Base-by-base conservation (phyloP, 305 asterid species). In the Fraxinus greggii region DNA sequence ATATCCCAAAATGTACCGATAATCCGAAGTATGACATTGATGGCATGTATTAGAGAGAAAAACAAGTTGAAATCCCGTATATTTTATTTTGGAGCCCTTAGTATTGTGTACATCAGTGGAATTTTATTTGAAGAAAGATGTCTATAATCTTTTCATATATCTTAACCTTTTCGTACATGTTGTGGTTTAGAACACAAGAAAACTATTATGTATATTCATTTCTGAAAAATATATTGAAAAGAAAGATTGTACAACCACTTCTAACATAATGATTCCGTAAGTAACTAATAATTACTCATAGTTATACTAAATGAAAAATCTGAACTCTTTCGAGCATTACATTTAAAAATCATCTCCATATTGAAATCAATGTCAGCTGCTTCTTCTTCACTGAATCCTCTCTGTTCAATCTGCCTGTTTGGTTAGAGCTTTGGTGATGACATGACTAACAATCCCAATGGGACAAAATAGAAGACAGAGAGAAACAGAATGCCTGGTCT, bases 381-480 rank as follows among this genome's bases (percentile, higher is more conserved):
- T 32, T 48, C 75, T 77, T 31, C 35, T 7, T 80, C 81, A 67
- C 10, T 79, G 78, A 80, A 70, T 51, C 78, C 85, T 79, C 79
- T 79, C 83, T 33, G 83, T 79, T 76, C 81, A 42, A 29, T 72
- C 73, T 13, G 84, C 81, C 26, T 80, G 85, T 48, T 83, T 69
- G 28, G 84, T 80, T 59, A 95, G 77, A 82, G 92, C 92, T 87
- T 92, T 95, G 24, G 98, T 95, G 84, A 92, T 81, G 88, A 87
- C 83, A 88, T 95, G 98, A 81, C 86, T 40, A 40, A 92, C 88
- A 85, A 95, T 89, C 70, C 99, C 99, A 31, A 95, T 35, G 19
- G 99, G 99, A 83, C 98, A 93, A 83, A 90, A 95, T 23, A 95
- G 86, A 36, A 95, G 90, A 84, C 99, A 95, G 17, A 94, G 88